These are phyloP conservation scores for Cinnamomum chago DNA, from an alignment of 164 flowering plant genomes.

Conservation along the genomic window DNA sequence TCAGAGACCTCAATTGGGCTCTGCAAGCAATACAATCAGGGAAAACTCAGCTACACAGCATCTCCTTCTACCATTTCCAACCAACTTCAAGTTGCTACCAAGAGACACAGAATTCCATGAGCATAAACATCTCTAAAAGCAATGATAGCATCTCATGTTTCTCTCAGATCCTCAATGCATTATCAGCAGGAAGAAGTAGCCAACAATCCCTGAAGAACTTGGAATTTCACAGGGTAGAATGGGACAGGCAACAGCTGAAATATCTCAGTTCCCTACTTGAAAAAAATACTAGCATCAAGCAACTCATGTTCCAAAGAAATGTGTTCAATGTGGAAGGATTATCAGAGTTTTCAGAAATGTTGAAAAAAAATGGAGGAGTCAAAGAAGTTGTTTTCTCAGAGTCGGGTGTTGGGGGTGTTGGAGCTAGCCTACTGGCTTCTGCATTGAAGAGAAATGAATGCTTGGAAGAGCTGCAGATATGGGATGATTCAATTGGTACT, in stretches of 20 bases:
- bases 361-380: slow-evolving; percentile 46
- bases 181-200: slow-evolving; percentile 28
- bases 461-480: slow-evolving; percentile 83
- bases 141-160: slow-evolving; percentile 34
- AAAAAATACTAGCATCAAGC: slow-evolving; percentile 38
- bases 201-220: slow-evolving; percentile 39
- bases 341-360: slow-evolving; percentile 47
- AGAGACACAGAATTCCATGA: slow-evolving; percentile 68
- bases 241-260: slow-evolving; percentile 36
- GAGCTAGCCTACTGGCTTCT: slow-evolving; percentile 61
- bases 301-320: slow-evolving; percentile 53
- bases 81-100: slow-evolving; percentile 52
- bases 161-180: slow-evolving; percentile 36
- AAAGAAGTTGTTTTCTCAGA: slow-evolving; percentile 68
- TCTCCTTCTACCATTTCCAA: slow-evolving; percentile 65
- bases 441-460: slow-evolving; percentile 63
- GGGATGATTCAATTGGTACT: slow-evolving; percentile 92
- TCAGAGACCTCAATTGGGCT: slow-evolving; percentile 60
- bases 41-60: slow-evolving; percentile 38
- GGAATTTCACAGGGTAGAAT: slow-evolving; percentile 43
- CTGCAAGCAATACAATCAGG: slow-evolving; percentile 43
- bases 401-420: slow-evolving; percentile 55
- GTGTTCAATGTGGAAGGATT: slow-evolving; percentile 43
- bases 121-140: slow-evolving; percentile 42
- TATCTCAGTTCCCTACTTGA: slow-evolving; percentile 45